Base-by-base conservation (phyloP, 495 filamentous ascomycete genomes). In the Penicillium pancosmium region DNA sequence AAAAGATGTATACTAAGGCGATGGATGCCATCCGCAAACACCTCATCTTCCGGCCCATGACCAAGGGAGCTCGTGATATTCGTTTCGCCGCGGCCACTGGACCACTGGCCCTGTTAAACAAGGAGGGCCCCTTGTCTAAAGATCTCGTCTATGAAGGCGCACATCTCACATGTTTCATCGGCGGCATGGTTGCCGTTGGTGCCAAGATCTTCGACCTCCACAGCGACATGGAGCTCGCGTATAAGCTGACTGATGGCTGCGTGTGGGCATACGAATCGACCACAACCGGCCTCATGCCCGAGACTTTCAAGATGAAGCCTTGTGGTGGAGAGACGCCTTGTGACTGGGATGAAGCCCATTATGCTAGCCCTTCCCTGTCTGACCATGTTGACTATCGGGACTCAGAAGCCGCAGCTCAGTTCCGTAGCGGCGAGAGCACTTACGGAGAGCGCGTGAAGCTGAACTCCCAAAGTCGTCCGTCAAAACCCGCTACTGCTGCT, bases 131-230 rank as follows among this genome's bases (percentile, higher is more conserved):
- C 16, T n/a, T 23, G 16, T 16, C 63, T 13, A 41, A 40, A 0
- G 61, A 57, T 16, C 75, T 82, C 38, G 71, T 80, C 16, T 84
- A 82, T 56, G 88, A 94, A 61, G 81, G 84, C 4, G 83, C 86
- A 9, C 92, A 97, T 77, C 80, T 96, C 31, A 88, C 88, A 13
- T 98, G 94, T 69, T 98, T 98, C 66, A 80, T 89, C 18, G 94
- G 94, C 11, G 94, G 92, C 51, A 98, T 98, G 94, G 88, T 95
- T 56, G 95, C 86, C 5, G 80, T 98, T 55, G 92, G 89, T 34
- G 89, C 92, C 41, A 93, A 91, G 73, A 80, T 93, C n/a, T 97
- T 97, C 60, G 82, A 84, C 10, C 79, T 86, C n/a, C 80, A 88
- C 7, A 81, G 81, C 19, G 93, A 98, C 70, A 76, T 98, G 46